Evolutionary conservation across 2,329 filamentous ascomycete genomes (phyloP), one percentile per base, ranked within the genome.

Genomic region (Basipetospora sp.): DNA sequence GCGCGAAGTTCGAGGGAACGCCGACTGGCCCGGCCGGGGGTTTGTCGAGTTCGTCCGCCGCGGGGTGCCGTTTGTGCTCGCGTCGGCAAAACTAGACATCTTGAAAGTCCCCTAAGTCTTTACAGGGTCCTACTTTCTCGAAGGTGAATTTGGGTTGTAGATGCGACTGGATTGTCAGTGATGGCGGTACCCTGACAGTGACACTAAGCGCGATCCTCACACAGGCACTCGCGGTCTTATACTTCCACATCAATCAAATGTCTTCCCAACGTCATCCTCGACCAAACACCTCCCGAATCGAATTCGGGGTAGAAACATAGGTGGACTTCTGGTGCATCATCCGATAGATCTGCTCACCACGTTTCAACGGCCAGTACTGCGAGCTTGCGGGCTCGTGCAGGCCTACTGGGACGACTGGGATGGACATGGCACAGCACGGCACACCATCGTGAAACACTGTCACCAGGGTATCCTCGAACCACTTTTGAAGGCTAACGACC

Each of bases 1-100:
- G 9, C 14, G 16, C 9, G 25, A 13, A 14, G 17, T 27, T n/a
- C 29, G 38, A 5, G 38, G 38, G 27, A 39, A 39, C 6, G 31
- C 9, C 9, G 31, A 17, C 18, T 39, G 38, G 22, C 38, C 38
- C 5, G 38, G 31, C n/a, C 38, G 38, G 5, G 38, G 38, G 17
- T 39, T 34, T 4, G 38, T 30, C 2, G 38, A 39, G 38, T 39
- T 39, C 14, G 18, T 15, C 16, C 38, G 18, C 17, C 31, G 38
- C 11, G 31, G 37, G 28, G 10, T 11, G 36, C 14, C 19, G 28
- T 26, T 15, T 6, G 5, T 17, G 27, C 11, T 32, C 5, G 10
- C 17, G 15, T 18, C 30, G 8, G 4, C 9, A 11, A 8, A 4
- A 9, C 17, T 32, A 8, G 15, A 17, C 10, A 11, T 16, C 19